Evolutionary conservation across 768 basidiomycete genomes (phyloP).

Genomic region (Suillus alpinus): DNA sequence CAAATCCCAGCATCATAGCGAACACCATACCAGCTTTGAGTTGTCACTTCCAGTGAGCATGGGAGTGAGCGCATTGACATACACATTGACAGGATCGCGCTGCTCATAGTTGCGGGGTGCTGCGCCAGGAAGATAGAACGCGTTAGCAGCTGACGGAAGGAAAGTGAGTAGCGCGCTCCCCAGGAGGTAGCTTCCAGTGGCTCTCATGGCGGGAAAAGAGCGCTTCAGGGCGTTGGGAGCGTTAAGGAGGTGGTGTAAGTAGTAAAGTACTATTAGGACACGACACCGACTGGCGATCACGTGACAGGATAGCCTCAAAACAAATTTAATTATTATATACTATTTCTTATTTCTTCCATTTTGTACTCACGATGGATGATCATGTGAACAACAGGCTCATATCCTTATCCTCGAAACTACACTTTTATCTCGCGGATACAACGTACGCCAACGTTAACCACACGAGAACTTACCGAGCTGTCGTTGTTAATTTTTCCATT

Average conservation of each 20-base stretch:
- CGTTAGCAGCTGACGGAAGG: conserved; percentile 31
- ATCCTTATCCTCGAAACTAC: too few relatives aligned
- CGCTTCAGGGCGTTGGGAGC: background rate
- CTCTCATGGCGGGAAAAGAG: conserved; percentile 20
- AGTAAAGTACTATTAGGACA: background rate
- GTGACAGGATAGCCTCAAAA: background rate
- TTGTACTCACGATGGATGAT: too few relatives aligned
- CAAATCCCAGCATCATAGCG: conserved; percentile 4
- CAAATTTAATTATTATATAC: too few relatives aligned
- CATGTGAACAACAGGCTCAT: too few relatives aligned
- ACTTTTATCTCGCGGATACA: too few relatives aligned
- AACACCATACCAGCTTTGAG: conserved; percentile 64
- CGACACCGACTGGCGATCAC: background rate
- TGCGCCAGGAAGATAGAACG: conserved; percentile 91
- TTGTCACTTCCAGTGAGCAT: conserved; percentile 68
- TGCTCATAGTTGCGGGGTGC: conserved; percentile 79
- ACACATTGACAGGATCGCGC: conserved; percentile 74
- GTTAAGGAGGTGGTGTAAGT: background rate
- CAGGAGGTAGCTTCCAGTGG: conserved; percentile 10
- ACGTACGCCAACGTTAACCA: too few relatives aligned
- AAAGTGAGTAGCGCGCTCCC: conserved; percentile 14
- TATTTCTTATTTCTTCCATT: too few relatives aligned
- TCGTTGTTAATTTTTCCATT: too few relatives aligned
- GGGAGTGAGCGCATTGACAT: conserved; percentile 88
- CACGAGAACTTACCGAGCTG: too few relatives aligned